These are phyloP conservation scores for Arthrobotrys sphaeroides DNA, from an alignment of 2,329 filamentous ascomycete species.

Conservation along the genomic window DNA sequence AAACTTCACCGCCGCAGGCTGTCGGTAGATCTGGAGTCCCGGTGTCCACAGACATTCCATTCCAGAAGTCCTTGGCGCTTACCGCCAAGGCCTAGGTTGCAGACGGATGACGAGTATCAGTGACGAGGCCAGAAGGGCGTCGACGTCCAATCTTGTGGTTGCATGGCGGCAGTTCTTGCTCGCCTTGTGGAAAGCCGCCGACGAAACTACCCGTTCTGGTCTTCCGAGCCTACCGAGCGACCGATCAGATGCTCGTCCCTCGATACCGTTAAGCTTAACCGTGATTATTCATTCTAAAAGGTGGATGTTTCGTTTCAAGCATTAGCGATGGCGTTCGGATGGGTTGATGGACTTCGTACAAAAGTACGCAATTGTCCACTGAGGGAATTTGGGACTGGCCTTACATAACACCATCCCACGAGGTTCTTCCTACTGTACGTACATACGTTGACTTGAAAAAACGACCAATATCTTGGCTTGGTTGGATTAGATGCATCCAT, in stretches of 20 bases:
- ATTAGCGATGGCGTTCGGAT: background rate
- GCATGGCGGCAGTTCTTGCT: constrained; percentile 29
- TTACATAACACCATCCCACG: constrained; percentile 14
- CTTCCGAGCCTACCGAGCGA: constrained; percentile 29
- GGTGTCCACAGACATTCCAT: constrained; percentile 12
- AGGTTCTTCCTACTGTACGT: too few relatives aligned
- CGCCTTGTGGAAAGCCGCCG: constrained; percentile 20
- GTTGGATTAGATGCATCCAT: background rate
- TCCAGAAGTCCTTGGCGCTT: constrained; percentile 53
- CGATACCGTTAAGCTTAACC: constrained; percentile 29
- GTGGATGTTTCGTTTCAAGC: constrained; percentile 5
- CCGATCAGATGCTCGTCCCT: constrained; percentile 26
- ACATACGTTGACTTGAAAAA: constrained; percentile 3
- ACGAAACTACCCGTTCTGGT: constrained; percentile 25
- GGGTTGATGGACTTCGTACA: constrained; percentile 9
- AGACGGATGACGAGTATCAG: constrained; percentile 49
- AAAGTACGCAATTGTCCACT: constrained; percentile 34
- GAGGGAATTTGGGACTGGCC: constrained; percentile 34
- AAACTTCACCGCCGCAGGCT: constrained; percentile 18
- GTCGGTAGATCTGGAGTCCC: background rate
- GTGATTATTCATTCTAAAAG: constrained; percentile 8
- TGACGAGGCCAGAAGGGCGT: constrained; percentile 51
- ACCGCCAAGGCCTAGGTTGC: constrained; percentile 52
- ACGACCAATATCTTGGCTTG: constrained; percentile 37
- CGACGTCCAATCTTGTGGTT: constrained; percentile 1